Evolutionary conservation across 129 eudicot genomes (phyloP), one percentile per base, ranked within the genome.

Genomic region (sunflower (Helianthus annuus)): DNA sequence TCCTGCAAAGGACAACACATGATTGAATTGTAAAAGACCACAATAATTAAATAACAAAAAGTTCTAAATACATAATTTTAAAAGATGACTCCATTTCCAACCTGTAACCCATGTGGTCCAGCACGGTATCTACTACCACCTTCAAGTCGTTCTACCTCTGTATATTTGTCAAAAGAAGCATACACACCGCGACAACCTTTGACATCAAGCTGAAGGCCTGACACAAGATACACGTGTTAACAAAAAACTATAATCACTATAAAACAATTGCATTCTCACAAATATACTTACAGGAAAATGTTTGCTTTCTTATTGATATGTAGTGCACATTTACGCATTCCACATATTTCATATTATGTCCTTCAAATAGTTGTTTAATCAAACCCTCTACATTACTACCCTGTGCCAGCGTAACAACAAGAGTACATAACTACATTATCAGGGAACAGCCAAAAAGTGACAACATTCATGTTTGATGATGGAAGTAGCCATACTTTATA

Each of bases 41-140:
- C 6, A 70, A 38, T 9, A 40, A 24, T 39, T 4, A 70, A 34
- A 60, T 7, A 59, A 8, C 8, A 55, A 55, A 72, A 48, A 6
- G 7, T 4, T 39, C 10, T 49, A 10, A 10, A 49, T 49, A 10
- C 9, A 11, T 49, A 49, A 5, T 11, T 36, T 13, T 68, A 1
- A 24, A 39, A 71, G 51, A 74, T 39, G 48, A 15, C n/a, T 22
- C 67, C 22, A 19, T 19, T 19, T 19, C 22, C 32, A 69, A 89
- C 96, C 91, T 89, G 96, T 36, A 89, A 81, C 1, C 96, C 96
- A 79, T 83, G 60, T 22, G 83, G 83, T 70, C 85, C 96, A 51
- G 96, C 89, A 16, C 85, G 91, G 60, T 89, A 85, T 49, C 81
- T 83, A 55, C 85, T 89, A 64, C 85, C 91, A 64, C 96, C 96